These are phyloP conservation scores for Mortierella antarctica DNA, from an alignment of 192 early-diverging fungal species.

Conservation along the genomic window DNA sequence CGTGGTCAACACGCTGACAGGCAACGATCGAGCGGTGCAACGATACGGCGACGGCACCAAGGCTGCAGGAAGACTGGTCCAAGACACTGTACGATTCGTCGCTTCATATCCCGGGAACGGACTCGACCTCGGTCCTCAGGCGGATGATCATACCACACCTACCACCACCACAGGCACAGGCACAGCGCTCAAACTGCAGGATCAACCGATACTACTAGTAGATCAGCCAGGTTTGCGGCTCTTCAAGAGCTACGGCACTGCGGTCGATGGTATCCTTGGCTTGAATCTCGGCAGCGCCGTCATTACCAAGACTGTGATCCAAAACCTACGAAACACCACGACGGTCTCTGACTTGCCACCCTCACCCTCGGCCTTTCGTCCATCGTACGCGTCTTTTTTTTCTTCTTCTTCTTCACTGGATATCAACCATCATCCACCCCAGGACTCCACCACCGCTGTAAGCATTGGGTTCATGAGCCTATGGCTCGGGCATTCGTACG, in stretches of 20 bases:
- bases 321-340: conserved; percentile 15
- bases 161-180: neutral
- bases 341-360: neutral
- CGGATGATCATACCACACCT: neutral
- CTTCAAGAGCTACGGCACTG: conserved; percentile 23
- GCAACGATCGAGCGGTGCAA: conserved; percentile 20
- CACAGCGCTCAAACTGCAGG: neutral
- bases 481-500: conserved; percentile 17
- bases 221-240: conserved; percentile 27
- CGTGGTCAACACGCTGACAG: conserved; percentile 7
- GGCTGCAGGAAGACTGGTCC: conserved; percentile 35
- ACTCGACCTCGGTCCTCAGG: too few species aligned
- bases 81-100: conserved; percentile 32
- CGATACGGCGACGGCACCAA: conserved; percentile 33
- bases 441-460: too few species aligned
- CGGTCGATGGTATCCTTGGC: conserved; percentile 43
- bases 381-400: neutral
- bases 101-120: neutral
- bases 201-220: conserved; percentile 31
- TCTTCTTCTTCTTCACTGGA: neutral
- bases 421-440: too few species aligned
- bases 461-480: conserved; percentile 36
- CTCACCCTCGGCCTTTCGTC: neutral
- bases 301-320: conserved; percentile 16
- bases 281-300: conserved; percentile 14